Percentiles rank a stretch among this genome's conserved stretches.
phyloP scores from a whole-genome alignment of 352 stramenopile genomes.

The Phytophthora vignae region DNA sequence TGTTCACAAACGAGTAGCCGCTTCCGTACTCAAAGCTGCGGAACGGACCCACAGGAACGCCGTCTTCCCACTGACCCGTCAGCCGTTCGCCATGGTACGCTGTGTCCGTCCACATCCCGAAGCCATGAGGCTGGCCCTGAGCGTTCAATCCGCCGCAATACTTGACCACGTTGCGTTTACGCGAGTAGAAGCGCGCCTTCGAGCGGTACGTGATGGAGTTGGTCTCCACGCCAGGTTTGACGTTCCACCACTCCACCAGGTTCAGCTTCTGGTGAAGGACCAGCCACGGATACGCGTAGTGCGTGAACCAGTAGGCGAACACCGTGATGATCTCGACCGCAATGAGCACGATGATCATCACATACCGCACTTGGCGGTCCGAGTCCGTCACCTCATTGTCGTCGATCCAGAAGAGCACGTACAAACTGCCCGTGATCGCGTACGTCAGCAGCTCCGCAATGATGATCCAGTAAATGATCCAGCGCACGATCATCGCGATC shows the following conservation, averaged over 20 bases:
- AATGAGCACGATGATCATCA: constrained; percentile 49
- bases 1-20: constrained; percentile 78
- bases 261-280: constrained; percentile 58
- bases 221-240: constrained; percentile 50
- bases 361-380: constrained; percentile 32
- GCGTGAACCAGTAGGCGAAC: constrained; percentile 63
- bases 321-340: constrained; percentile 57
- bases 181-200: constrained; percentile 52
- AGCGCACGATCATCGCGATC: constrained; percentile 79
- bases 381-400: constrained; percentile 35
- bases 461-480: constrained; percentile 88
- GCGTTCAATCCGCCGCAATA: constrained; percentile 76
- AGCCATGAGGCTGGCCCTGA: constrained; percentile 64
- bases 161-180: constrained; percentile 55
- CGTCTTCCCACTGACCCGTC: constrained; percentile 75
- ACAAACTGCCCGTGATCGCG: constrained; percentile 54
- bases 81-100: constrained; percentile 76
- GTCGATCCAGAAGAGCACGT: constrained; percentile 60
- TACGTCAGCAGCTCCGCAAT: constrained; percentile 68
- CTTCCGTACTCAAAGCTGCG: constrained; percentile 76
- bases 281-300: constrained; percentile 73
- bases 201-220: constrained; percentile 63
- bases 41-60: constrained; percentile 79
- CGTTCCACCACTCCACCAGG: constrained; percentile 56
- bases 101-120: constrained; percentile 78